Evolutionary conservation across 225 moss, liverwort and hornwort species (phyloP).

Genomic region (Polytrichum formosum): DNA sequence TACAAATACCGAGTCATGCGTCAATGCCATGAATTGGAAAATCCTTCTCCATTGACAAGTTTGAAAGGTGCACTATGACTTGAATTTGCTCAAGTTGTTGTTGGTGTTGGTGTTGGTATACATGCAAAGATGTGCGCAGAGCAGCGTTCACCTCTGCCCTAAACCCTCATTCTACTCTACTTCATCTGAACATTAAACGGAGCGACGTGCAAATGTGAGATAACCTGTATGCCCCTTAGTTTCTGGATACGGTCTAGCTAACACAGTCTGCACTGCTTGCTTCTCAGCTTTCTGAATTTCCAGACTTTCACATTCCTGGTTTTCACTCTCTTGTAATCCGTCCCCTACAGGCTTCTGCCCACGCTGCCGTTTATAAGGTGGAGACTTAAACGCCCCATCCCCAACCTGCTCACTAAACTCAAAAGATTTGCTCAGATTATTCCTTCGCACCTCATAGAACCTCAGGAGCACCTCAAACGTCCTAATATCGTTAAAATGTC

Average conservation of each 20-base stretch:
- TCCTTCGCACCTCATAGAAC: slow-evolving; percentile 83
- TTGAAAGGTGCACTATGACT: no score
- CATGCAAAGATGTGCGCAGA: no score
- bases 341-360: slow-evolving; percentile 6
- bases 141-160: no score
- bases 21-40: no score
- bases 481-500: slow-evolving; percentile 57
- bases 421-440: slow-evolving; percentile 57
- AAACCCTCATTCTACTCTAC: neutral
- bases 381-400: slow-evolving; percentile 24
- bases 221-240: slow-evolving; percentile 97
- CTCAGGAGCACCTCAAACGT: slow-evolving; percentile 89
- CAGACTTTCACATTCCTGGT: slow-evolving; percentile 9
- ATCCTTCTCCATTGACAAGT: no score
- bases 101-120: no score
- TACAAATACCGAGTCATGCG: no score
- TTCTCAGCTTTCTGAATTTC: slow-evolving; percentile 19
- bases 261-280: slow-evolving; percentile 42
- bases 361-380: slow-evolving; percentile 64
- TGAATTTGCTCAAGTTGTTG: no score
- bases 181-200: slow-evolving; percentile 5
- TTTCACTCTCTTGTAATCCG: slow-evolving; percentile 5
- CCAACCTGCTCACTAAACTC: slow-evolving; percentile 26
- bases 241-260: slow-evolving; percentile 84
- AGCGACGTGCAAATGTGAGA: slow-evolving; percentile 82